These are phyloP conservation scores for Aspergillus sp. DNA, from an alignment of 2,329 filamentous ascomycete genomes.

Conservation along the genomic window DNA sequence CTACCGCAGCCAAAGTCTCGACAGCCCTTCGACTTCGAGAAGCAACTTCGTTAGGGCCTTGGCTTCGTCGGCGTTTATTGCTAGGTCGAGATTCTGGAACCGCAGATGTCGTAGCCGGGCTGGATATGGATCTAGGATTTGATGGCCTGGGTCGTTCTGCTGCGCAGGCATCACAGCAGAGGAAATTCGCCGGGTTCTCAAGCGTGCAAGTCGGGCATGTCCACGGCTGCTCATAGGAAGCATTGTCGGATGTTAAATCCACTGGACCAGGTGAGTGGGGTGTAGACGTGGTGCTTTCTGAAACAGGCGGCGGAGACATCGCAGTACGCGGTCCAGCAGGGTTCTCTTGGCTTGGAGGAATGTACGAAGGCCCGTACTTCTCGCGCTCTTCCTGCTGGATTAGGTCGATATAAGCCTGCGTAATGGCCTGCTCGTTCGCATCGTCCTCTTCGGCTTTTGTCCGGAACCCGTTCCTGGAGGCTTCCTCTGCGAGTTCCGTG, in stretches of 20 bases:
- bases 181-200: slow-evolving; percentile 49
- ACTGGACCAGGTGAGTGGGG: slow-evolving; percentile 4
- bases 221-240: slow-evolving; percentile 41
- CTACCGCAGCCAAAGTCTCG: slow-evolving; percentile 28
- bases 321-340: slow-evolving; percentile 40
- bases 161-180: slow-evolving; percentile 53
- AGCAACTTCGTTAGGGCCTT: slow-evolving; percentile 8
- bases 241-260: slow-evolving; percentile 16
- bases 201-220: slow-evolving; percentile 53
- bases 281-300: slow-evolving; percentile 15
- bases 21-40: slow-evolving; percentile 25
- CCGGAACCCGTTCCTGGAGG: slow-evolving; percentile 62
- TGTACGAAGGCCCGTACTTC: slow-evolving; percentile 48
- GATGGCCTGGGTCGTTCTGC: slow-evolving; percentile 41
- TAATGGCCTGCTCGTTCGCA: slow-evolving; percentile 78
- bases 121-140: slow-evolving; percentile 8
- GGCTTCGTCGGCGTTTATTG: slow-evolving; percentile 15
- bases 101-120: slow-evolving; percentile 3
- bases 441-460: slow-evolving; percentile 82
- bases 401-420: slow-evolving; percentile 75
- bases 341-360: slow-evolving; percentile 43
- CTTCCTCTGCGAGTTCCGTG: slow-evolving; percentile 57
- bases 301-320: slow-evolving; percentile 31
- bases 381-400: slow-evolving; percentile 68
- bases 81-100: slow-evolving; percentile 6